phyloP scores from a whole-genome alignment of 225 moss, liverwort and hornwort genomes.

The Lunularia cruciata region DNA sequence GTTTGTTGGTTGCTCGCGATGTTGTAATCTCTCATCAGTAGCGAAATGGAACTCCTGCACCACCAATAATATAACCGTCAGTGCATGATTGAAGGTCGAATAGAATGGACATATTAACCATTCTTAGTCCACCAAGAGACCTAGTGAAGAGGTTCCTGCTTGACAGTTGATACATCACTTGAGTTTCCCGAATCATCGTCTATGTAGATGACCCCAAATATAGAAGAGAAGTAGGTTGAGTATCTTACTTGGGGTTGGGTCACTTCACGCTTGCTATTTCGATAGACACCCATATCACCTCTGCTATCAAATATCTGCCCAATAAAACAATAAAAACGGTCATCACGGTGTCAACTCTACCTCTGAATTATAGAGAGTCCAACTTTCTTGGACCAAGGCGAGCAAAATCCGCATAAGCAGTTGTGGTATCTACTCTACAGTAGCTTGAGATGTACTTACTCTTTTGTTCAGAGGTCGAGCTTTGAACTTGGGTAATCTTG shows the following conservation, averaged over 20 bases:
- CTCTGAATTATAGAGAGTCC: too few species aligned
- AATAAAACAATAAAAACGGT: background rate
- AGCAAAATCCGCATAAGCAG: background rate
- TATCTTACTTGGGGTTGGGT: constrained; percentile 63
- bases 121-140: too few species aligned
- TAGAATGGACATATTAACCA: too few species aligned
- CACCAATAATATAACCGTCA: too few species aligned
- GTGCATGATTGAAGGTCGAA: background rate
- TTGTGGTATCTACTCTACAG: background rate
- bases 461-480: constrained; percentile 84
- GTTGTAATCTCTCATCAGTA: constrained; percentile 80
- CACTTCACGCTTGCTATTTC: constrained; percentile 64
- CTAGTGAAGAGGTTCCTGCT: too few species aligned
- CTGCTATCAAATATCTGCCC: constrained; percentile 91
- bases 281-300: constrained; percentile 64
- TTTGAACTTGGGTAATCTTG: constrained; percentile 81
- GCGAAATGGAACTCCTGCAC: constrained; percentile 88
- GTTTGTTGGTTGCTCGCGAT: constrained; percentile 45
- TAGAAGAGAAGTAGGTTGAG: background rate
- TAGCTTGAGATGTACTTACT: constrained; percentile 36
- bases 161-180: too few species aligned
- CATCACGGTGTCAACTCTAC: background rate
- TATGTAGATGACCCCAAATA: too few species aligned
- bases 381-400: too few species aligned
- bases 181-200: too few species aligned